Base-by-base conservation (phyloP, 768 basidiomycete species). In the Serendipita sp. region DNA sequence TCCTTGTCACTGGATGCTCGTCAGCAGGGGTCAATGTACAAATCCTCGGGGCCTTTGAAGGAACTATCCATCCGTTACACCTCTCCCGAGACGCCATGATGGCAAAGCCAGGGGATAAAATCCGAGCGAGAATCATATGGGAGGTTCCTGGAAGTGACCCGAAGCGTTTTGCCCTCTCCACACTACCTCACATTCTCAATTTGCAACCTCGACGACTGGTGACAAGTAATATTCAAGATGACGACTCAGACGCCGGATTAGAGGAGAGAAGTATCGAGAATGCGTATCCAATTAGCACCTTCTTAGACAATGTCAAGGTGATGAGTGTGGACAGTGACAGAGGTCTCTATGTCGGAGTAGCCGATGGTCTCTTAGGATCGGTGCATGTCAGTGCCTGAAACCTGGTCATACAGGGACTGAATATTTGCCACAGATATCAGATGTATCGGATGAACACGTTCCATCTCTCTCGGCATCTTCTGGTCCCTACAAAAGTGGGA, bases 391-490 rank as follows among this genome's bases (percentile, higher is more conserved):
- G 88, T 34, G 15, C 47, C n/a, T 47, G 10, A 28, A 30, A 34
- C n/a, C n/a, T 11, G 13, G 10, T n/a, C 10, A 34, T n/a, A 24
- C 56, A 16, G 34, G 10, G 56, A 60, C 8, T n/a, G 4, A 28
- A 34, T 37, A 10, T 32, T 13, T 65, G 34, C 18, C 60, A 13
- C 69, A 98, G 92, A 96, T 99, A 70, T 96, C 95, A 10, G 92
- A 96, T 72, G 78, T 88, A 53, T 89, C 92, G 7, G 93, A 98
- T 71, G 89, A 93, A 53, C 92, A 92, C 71, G 77, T 92, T n/a
- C 81, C 87, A 15, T 79, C 85, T n/a, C 76, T 96, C 28, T 82
- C 88, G 3, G 66, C 75, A 3, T 74, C 79, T n/a, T 83, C 85
- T 24, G 88, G 89, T 16, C 81, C 86, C 24, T 97, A 88, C 88